A percentile compares a stretch with the other conserved stretches of the same genome.
These are phyloP conservation scores for Vaccinium macrocarpon DNA, from an alignment of 148 eudicot species.

Conservation along the genomic window DNA sequence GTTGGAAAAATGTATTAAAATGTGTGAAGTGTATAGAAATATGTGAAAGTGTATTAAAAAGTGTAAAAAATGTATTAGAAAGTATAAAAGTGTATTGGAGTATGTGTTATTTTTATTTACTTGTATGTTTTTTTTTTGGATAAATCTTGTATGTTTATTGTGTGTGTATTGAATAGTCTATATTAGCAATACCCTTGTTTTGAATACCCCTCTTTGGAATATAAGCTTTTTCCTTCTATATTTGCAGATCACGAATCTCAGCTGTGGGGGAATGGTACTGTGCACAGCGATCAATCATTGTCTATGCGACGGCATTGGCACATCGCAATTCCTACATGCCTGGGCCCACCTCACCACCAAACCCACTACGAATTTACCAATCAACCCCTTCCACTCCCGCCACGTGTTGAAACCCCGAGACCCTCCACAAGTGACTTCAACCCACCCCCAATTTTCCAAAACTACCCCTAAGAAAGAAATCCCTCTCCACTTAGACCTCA, in stretches of 20 bases:
- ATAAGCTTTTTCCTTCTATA: neutral
- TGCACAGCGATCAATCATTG: slow-evolving; percentile 83
- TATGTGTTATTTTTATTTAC: too few species aligned
- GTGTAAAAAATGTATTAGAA: too few species aligned
- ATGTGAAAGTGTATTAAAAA: too few species aligned
- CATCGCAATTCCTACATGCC: slow-evolving; percentile 82
- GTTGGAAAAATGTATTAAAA: too few species aligned
- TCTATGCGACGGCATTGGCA: slow-evolving; percentile 86
- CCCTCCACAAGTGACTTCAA: slow-evolving; percentile 42
- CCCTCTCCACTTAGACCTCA: slow-evolving; percentile 26
- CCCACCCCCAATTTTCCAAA: slow-evolving; percentile 48
- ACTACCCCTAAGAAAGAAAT: slow-evolving; percentile 15
- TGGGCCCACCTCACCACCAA: slow-evolving; percentile 73
- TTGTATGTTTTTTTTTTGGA: too few species aligned
- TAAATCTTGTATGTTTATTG: too few species aligned
- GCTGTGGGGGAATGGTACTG: slow-evolving; percentile 82
- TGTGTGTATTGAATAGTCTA: too few species aligned
- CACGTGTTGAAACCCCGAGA: slow-evolving; percentile 55
- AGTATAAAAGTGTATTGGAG: too few species aligned
- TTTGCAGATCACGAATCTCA: slow-evolving; percentile 67
- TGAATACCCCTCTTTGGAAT: neutral
- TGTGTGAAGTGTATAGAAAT: too few species aligned
- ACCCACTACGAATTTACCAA: slow-evolving; percentile 31
- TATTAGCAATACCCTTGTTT: too few species aligned
- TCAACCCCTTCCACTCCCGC: slow-evolving; percentile 65